These are phyloP conservation scores for Penicillium herquei DNA, from an alignment of 495 filamentous ascomycete genomes.

Conservation along the genomic window DNA sequence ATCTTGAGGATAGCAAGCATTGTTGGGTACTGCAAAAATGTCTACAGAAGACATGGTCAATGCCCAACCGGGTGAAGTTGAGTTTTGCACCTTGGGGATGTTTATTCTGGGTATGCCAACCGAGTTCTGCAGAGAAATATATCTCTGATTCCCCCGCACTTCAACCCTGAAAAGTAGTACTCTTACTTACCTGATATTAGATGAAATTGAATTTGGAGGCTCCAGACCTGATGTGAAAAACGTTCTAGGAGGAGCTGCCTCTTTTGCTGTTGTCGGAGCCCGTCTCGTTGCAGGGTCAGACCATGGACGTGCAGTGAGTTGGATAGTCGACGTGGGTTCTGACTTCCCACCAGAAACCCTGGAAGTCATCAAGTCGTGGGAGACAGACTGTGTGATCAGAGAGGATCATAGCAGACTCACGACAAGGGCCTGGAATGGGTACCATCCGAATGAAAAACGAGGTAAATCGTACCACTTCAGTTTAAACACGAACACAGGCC, in stretches of 20 bases:
- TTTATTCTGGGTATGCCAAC: constrained; percentile 78
- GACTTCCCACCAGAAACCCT: constrained; percentile 76
- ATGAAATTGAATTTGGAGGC: constrained; percentile 80
- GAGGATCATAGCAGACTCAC: constrained; percentile 66
- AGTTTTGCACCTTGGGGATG: constrained; percentile 91
- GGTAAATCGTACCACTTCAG: constrained; percentile 31
- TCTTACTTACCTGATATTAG: constrained; percentile 39
- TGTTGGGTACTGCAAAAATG: constrained; percentile 9
- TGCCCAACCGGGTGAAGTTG: constrained; percentile 40
- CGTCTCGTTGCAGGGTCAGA: constrained; percentile 68
- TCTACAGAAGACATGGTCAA: background rate
- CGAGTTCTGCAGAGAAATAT: background rate
- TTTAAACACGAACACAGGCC: constrained; percentile 2
- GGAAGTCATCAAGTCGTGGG: constrained; percentile 64
- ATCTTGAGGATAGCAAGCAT: background rate
- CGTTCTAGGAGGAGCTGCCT: constrained; percentile 81
- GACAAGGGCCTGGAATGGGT: constrained; percentile 90
- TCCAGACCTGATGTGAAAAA: constrained; percentile 59
- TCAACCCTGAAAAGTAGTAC: constrained; percentile 25
- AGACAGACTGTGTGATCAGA: constrained; percentile 68
- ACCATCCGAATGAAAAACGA: constrained; percentile 58
- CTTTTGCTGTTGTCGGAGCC: constrained; percentile 84
- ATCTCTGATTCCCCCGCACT: constrained; percentile 5
- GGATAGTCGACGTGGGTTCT: constrained; percentile 85
- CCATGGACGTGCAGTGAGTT: constrained; percentile 62